A percentile compares a stretch with the other conserved stretches of the same genome.
These are phyloP conservation scores for Nemania sp. DNA, from an alignment of 2,329 filamentous ascomycete species.

Conservation along the genomic window DNA sequence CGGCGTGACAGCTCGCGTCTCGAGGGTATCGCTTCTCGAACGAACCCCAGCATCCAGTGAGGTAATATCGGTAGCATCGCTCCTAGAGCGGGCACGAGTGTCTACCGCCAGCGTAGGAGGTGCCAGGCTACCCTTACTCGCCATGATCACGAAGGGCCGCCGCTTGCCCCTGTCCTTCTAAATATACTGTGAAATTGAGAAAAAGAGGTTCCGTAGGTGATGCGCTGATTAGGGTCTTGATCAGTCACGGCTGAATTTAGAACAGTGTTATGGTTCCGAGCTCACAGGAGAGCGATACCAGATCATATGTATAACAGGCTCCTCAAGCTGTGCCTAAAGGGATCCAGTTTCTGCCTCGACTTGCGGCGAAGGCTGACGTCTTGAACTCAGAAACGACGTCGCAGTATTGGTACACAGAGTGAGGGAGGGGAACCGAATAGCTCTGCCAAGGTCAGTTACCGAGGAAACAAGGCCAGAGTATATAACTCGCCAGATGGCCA, in stretches of 20 bases:
- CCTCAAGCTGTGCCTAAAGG: too few relatives aligned
- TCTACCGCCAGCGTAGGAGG: conserved; percentile 36
- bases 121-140: conserved; percentile 31
- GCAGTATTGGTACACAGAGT: too few relatives aligned
- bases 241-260: too few relatives aligned
- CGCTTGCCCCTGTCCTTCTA: neutral
- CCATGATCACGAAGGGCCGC: conserved; percentile 24
- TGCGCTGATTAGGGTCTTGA: too few relatives aligned
- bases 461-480: neutral
- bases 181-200: neutral
- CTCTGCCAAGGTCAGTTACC: conserved; percentile 1
- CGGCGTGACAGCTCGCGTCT: conserved; percentile 36
- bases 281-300: too few relatives aligned
- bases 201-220: neutral
- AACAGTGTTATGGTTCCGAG: too few relatives aligned
- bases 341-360: too few relatives aligned
- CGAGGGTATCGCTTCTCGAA: conserved; percentile 30
- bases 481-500: neutral
- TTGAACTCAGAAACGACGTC: too few relatives aligned
- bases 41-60: conserved; percentile 32
- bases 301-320: too few relatives aligned
- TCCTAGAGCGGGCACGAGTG: conserved; percentile 34
- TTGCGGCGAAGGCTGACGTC: too few relatives aligned
- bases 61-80: conserved; percentile 23
- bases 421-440: too few relatives aligned